phyloP scores from a whole-genome alignment of 148 eudicot genomes.

The Heliamphora exappendiculata region DNA sequence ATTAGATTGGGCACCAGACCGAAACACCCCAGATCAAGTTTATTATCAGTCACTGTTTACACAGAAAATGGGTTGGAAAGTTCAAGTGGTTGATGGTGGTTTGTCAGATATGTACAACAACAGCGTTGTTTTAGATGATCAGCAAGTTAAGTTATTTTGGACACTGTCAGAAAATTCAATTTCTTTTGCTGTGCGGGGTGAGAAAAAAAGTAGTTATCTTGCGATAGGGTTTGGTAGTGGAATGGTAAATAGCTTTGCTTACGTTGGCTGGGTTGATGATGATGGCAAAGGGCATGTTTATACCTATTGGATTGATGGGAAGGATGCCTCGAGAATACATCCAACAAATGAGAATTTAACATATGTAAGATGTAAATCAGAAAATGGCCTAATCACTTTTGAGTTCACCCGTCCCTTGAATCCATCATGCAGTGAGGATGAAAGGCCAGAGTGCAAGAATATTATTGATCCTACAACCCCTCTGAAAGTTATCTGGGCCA shows the following conservation, averaged over 20 bases:
- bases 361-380: constrained; percentile 84
- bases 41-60: constrained; percentile 71
- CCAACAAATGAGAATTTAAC: constrained; percentile 78
- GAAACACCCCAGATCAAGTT: constrained; percentile 84
- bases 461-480: constrained; percentile 80
- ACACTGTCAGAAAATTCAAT: constrained; percentile 64
- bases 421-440: constrained; percentile 51
- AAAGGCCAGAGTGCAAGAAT: constrained; percentile 73
- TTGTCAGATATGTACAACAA: constrained; percentile 85
- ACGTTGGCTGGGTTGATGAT: constrained; percentile 89
- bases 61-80: constrained; percentile 95
- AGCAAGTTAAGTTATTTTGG: constrained; percentile 85
- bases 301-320: constrained; percentile 82
- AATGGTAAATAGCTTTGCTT: constrained; percentile 83
- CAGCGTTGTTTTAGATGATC: constrained; percentile 87
- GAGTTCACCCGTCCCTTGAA: constrained; percentile 88
- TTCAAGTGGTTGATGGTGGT: constrained; percentile 96
- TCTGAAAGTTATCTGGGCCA: constrained; percentile 83
- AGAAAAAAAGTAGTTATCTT: constrained; percentile 87
- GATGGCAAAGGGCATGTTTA: constrained; percentile 59
- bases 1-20: constrained; percentile 71
- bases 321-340: constrained; percentile 56
- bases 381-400: constrained; percentile 83
- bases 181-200: constrained; percentile 82
- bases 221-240: constrained; percentile 83